Percentiles rank a stretch among this genome's conserved stretches.
phyloP scores from a whole-genome alignment of 257 asterid genomes.

The Fraxinus quadrangulata region DNA sequence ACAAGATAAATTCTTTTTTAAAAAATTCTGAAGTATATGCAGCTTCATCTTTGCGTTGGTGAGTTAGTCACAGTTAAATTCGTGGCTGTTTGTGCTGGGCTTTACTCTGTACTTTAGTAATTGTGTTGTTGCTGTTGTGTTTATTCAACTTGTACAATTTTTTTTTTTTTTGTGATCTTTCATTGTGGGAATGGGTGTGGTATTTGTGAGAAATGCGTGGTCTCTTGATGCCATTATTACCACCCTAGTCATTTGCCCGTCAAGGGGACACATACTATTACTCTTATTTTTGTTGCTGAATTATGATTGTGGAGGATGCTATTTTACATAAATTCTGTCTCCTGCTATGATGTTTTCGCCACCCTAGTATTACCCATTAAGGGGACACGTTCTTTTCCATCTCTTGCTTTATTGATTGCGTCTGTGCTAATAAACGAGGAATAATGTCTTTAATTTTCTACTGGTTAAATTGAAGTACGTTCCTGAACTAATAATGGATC shows the following conservation, averaged over 20 bases:
- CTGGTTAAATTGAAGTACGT: not conserved
- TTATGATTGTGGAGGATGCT: not conserved
- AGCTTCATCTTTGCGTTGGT: not conserved
- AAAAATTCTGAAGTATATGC: not conserved
- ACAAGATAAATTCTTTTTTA: not conserved
- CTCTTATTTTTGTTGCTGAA: not conserved
- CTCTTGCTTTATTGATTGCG: constrained; percentile 1
- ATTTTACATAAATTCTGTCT: not conserved
- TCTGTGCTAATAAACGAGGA: constrained; percentile 4
- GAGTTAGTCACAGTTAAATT: not conserved
- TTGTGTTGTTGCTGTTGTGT: not conserved
- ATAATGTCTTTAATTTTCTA: not conserved
- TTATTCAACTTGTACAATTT: not conserved
- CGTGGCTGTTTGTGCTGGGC: not conserved
- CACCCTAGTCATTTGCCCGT: not conserved
- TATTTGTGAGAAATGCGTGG: not conserved
- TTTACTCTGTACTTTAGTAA: constrained; percentile 2
- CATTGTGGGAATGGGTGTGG: not conserved
- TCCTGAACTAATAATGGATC: not conserved
- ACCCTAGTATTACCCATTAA: not conserved
- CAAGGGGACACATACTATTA: not conserved
- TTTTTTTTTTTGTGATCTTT: not conserved
- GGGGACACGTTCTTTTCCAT: constrained; percentile 3
- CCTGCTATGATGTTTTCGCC: not conserved
- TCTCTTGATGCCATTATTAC: not conserved